Evolutionary conservation across 2,329 filamentous ascomycete species (phyloP).

Genomic region (Pestalotiopsis sp.): DNA sequence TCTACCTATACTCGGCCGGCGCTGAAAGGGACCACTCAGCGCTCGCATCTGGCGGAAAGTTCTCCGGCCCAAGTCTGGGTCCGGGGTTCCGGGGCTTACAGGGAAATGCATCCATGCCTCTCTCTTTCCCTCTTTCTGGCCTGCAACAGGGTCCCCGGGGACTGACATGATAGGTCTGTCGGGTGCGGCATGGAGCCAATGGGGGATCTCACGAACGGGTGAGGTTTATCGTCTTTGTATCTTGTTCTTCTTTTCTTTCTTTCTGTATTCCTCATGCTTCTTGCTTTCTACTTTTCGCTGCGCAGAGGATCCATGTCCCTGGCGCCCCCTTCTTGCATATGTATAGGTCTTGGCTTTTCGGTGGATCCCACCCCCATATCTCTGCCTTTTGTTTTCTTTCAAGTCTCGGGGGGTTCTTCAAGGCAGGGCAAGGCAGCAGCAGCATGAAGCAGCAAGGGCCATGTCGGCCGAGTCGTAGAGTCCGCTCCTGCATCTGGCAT

Average conservation of each 20-base stretch:
- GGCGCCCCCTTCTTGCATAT: neutral
- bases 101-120: too few species aligned
- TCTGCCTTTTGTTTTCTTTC: too few species aligned
- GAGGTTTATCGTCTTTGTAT: neutral
- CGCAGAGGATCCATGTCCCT: neutral
- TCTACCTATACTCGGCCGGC: neutral
- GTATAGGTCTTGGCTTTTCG: neutral
- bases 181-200: too few species aligned
- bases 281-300: neutral
- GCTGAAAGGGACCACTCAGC: neutral
- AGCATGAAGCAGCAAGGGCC: too few species aligned
- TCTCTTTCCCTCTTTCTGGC: too few species aligned
- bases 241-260: neutral
- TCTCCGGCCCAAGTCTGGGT: neutral
- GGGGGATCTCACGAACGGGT: too few species aligned
- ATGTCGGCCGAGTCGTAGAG: too few species aligned
- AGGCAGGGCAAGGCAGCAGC: neutral
- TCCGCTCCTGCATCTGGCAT: too few species aligned
- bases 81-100: too few species aligned
- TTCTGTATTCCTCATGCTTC: neutral
- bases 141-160: too few species aligned
- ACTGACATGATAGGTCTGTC: too few species aligned
- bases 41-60: neutral
- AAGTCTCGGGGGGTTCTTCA: too few species aligned
- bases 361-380: neutral